phyloP scores from a whole-genome alignment of 2,329 filamentous ascomycete genomes.

The Ascochyta pisi region DNA sequence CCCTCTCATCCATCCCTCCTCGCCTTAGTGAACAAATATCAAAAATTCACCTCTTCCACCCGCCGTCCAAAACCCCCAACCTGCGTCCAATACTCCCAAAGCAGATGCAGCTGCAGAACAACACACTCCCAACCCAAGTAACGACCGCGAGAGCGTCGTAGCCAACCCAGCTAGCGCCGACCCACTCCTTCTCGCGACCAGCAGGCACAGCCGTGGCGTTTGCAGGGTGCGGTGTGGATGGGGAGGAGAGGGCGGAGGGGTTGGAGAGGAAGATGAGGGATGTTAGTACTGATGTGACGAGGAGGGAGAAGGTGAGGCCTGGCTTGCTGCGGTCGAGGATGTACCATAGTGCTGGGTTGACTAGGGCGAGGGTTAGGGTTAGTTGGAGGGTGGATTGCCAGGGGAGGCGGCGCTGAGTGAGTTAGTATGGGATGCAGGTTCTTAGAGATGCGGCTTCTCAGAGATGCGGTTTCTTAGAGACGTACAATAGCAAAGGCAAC shows the following conservation, averaged over 20 bases:
- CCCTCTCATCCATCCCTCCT: slow-evolving; percentile 15
- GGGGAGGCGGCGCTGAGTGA: slow-evolving; percentile 76
- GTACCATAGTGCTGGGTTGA: slow-evolving; percentile 95
- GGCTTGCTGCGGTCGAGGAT: slow-evolving; percentile 88
- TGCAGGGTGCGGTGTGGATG: slow-evolving; percentile 28
- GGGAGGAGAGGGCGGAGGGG: slow-evolving; percentile 74
- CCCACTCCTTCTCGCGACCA: background rate
- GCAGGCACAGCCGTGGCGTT: slow-evolving; percentile 29
- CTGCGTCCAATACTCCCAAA: slow-evolving; percentile 94
- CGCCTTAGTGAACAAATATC: too few relatives aligned
- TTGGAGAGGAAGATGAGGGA: slow-evolving; percentile 75
- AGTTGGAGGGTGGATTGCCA: slow-evolving; percentile 97
- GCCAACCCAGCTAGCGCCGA: slow-evolving; percentile 43
- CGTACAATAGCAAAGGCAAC: slow-evolving; percentile 84
- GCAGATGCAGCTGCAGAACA: slow-evolving; percentile 94
- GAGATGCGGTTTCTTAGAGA: slow-evolving; percentile 22
- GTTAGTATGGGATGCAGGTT: slow-evolving; percentile 6
- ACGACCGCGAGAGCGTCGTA: slow-evolving; percentile 73
- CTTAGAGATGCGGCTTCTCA: background rate
- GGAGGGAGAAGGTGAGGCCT: slow-evolving; percentile 79
- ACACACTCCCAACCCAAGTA: slow-evolving; percentile 89
- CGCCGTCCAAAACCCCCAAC: slow-evolving; percentile 58
- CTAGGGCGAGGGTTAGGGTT: slow-evolving; percentile 84
- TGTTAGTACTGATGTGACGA: slow-evolving; percentile 77
- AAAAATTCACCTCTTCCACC: slow-evolving; percentile 5